Evolutionary conservation across 2,329 filamentous ascomycete species (phyloP).

Genomic region (Allantophomopsis cytisporea): DNA sequence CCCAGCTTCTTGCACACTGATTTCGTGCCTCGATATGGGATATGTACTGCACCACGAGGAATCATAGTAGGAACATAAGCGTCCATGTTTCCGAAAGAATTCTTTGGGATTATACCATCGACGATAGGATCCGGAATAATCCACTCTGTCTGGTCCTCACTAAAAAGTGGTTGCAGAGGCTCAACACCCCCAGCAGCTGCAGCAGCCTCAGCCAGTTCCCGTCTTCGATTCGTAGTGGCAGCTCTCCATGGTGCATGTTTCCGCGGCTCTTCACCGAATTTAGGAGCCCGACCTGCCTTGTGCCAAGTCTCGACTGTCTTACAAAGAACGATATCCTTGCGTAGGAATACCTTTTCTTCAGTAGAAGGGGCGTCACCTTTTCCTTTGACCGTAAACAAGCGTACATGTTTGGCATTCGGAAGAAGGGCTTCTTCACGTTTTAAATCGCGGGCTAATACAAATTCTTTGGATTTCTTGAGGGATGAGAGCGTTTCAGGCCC

Average conservation of each 20-base stretch:
- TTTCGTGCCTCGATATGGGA: slow-evolving; percentile 64
- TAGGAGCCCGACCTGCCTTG: slow-evolving; percentile 77
- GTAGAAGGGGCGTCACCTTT: slow-evolving; percentile 62
- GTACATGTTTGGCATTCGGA: slow-evolving; percentile 53
- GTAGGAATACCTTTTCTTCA: slow-evolving; percentile 68
- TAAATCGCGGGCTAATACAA: slow-evolving; percentile 72
- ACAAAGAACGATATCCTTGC: slow-evolving; percentile 69
- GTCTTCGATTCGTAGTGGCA: slow-evolving; percentile 74
- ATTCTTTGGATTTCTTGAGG: slow-evolving; percentile 77
- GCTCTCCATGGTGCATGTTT: slow-evolving; percentile 86
- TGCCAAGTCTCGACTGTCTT: slow-evolving; percentile 96
- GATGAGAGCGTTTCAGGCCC: slow-evolving; percentile 75
- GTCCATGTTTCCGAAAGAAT: slow-evolving; percentile 92
- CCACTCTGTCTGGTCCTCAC: slow-evolving; percentile 79
- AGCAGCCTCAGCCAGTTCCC: slow-evolving; percentile 79
- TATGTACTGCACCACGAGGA: slow-evolving; percentile 68
- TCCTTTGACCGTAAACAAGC: slow-evolving; percentile 58
- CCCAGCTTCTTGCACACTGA: slow-evolving; percentile 72
- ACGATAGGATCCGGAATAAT: slow-evolving; percentile 82
- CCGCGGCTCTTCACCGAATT: slow-evolving; percentile 56
- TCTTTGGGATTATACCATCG: slow-evolving; percentile 82
- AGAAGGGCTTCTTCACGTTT: slow-evolving; percentile 83
- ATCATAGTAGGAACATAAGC: slow-evolving; percentile 92
- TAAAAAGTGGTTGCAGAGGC: slow-evolving; percentile 75
- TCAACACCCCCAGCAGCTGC: slow-evolving; percentile 63